Evolutionary conservation across 2,329 filamentous ascomycete species (phyloP).

Genomic region (Colletotrichum agaves): DNA sequence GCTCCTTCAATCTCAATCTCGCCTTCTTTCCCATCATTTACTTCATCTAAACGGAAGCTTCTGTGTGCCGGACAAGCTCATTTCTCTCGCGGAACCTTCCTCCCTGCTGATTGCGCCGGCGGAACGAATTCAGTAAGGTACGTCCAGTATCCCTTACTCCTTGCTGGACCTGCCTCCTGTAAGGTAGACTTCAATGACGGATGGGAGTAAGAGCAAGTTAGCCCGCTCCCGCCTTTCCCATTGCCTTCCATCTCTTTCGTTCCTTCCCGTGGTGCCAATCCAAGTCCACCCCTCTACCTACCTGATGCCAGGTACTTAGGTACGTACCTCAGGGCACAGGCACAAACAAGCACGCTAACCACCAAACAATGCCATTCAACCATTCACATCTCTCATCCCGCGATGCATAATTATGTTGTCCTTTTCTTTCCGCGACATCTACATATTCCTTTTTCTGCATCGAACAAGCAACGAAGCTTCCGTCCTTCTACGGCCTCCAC

Average conservation of each 20-base stretch:
- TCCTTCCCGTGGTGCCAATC: constrained; percentile 17
- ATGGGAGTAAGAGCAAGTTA: no score
- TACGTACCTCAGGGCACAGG: background rate
- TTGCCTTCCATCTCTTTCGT: background rate
- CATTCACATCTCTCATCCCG: background rate
- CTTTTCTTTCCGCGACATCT: background rate
- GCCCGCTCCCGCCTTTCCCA: background rate
- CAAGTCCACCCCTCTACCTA: constrained; percentile 1
- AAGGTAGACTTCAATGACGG: no score
- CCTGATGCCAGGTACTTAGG: background rate
- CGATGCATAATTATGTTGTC: constrained; percentile 2
- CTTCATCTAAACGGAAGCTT: no score
- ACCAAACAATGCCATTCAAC: constrained; percentile 4
- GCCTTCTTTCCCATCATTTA: background rate
- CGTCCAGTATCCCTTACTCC: no score
- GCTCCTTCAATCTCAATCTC: background rate
- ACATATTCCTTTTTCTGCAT: constrained; percentile 2
- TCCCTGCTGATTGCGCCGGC: no score
- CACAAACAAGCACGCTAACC: background rate
- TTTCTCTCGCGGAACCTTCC: no score
- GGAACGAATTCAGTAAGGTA: no score
- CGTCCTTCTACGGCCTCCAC: background rate
- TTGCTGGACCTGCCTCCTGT: no score
- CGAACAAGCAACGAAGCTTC: constrained; percentile 24
- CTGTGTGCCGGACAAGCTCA: no score